Conservation (phyloP, 2,329 filamentous ascomycete genomes). For the Ophiostoma novo-ulmi region DNA sequence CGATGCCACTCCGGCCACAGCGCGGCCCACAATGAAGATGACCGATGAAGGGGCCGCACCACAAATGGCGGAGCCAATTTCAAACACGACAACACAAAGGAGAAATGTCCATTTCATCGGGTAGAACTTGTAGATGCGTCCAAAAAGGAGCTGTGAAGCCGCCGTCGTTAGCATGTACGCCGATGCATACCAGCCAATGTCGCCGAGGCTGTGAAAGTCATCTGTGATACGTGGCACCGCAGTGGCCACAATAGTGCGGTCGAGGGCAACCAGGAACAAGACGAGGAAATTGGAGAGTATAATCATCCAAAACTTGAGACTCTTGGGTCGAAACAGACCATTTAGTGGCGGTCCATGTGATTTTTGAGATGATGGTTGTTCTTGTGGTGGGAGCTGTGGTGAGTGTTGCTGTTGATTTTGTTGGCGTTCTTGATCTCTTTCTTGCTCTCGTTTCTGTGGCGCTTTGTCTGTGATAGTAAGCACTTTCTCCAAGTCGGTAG, state of each 20-base stretch:
- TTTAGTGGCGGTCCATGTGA: not conserved
- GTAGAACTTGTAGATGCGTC: slow-evolving; percentile 40
- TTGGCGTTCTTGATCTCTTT: not conserved
- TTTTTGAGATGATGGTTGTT: not conserved
- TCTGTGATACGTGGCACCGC: slow-evolving; percentile 27
- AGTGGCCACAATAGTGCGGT: slow-evolving; percentile 32
- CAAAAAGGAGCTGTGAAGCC: slow-evolving; percentile 37
- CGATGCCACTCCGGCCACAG: slow-evolving; percentile 38
- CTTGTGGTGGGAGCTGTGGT: not conserved
- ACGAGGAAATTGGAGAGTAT: slow-evolving; percentile 39
- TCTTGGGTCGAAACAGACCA: not conserved
- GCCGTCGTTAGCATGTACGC: slow-evolving; percentile 27
- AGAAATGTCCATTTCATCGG: slow-evolving; percentile 36
- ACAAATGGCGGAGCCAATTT: slow-evolving; percentile 39
- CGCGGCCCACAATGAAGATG: slow-evolving; percentile 40
- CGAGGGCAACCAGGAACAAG: slow-evolving; percentile 39
- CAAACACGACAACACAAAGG: slow-evolving; percentile 35
- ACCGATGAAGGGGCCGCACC: slow-evolving; percentile 39
- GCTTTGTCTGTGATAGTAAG: not conserved
- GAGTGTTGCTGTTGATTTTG: not conserved
- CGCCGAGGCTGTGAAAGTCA: slow-evolving; percentile 25
- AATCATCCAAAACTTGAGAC: slow-evolving; percentile 51
- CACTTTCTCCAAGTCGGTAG: not conserved
- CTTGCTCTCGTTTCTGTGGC: not conserved
- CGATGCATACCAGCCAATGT: slow-evolving; percentile 28